Base-by-base conservation (phyloP, 257 asterid genomes). In the Galeopsis tetrahit region DNA sequence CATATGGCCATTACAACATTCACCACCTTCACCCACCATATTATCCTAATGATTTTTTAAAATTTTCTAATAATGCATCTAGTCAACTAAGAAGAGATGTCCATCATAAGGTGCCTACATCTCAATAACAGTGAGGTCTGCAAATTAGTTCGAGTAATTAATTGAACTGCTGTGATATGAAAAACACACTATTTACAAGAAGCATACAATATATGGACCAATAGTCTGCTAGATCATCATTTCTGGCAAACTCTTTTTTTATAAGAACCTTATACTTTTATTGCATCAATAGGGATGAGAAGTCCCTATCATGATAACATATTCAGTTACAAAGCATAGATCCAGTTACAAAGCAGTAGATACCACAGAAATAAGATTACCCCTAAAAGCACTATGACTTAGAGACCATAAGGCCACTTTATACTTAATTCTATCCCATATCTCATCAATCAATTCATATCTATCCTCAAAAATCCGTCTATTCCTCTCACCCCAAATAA, bases 191-290 rank as follows among this genome's bases (percentile, higher is more conserved):
- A 21, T 15, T 43, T 51, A 31, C 32, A 2, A 44, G 63, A 65
- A 63, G 66, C 64, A 63, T 49, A 34, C 11, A 59, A 66, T 7
- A 32, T 21, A 48, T 79, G 52, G 46, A 62, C 63, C 49, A 31
- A 13, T 21, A 55, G 28, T 38, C 31, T 14, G 46, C 48, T 49
- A 48, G 71, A 65, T 17, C 63, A 33, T 55, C 42, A 52, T n/a
- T 48, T 40, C 39, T n/a, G 28, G 21, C 32, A 46, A 62, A 55
- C 63, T 28, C n/a, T n/a, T n/a, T n/a, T n/a, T n/a, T n/a, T n/a
- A n/a, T n/a, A n/a, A n/a, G n/a, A n/a, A n/a, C n/a, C n/a, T n/a
- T n/a, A n/a, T n/a, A n/a, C n/a, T n/a, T n/a, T n/a, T n/a, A n/a
- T n/a, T n/a, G n/a, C n/a, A n/a, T n/a, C n/a, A n/a, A n/a, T n/a